Conservation (phyloP, 257 asterid species). For the Marsdenia floribunda region DNA sequence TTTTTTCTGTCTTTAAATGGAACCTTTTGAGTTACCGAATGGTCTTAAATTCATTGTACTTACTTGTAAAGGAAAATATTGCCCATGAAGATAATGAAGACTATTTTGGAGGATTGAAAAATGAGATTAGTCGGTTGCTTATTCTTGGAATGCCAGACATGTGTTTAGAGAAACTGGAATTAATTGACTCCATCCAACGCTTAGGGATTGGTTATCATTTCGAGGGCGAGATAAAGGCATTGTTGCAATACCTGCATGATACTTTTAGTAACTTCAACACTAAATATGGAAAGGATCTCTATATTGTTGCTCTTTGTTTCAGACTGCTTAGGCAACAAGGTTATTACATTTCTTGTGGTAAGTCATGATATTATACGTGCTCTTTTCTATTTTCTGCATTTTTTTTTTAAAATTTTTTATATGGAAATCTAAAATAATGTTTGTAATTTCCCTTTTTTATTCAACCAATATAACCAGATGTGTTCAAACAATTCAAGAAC, state of each 20-base stretch:
- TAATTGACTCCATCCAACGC: slow-evolving; percentile 20
- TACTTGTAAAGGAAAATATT: too few relatives aligned
- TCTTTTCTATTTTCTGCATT: too few relatives aligned
- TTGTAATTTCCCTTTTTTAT: too few relatives aligned
- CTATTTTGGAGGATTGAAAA: not conserved
- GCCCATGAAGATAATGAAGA: not conserved
- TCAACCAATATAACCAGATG: slow-evolving; percentile 13
- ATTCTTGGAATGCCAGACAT: not conserved
- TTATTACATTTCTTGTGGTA: too few relatives aligned
- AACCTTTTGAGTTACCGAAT: too few relatives aligned
- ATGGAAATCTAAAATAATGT: too few relatives aligned
- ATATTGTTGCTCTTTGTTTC: slow-evolving; percentile 1
- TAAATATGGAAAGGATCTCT: not conserved
- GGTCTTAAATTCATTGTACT: too few relatives aligned
- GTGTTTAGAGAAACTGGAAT: not conserved
- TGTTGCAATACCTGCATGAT: not conserved
- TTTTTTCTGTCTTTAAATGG: too few relatives aligned
- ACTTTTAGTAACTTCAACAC: not conserved
- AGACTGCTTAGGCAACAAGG: too few relatives aligned
- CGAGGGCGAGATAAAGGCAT: slow-evolving; percentile 10
- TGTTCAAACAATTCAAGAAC: slow-evolving; percentile 22
- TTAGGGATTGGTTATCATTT: slow-evolving; percentile 31
- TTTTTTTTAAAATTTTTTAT: not conserved
- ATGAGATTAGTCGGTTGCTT: slow-evolving; percentile 5
- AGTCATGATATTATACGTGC: too few relatives aligned